Base-by-base conservation (phyloP, 2,329 filamentous ascomycete genomes). In the Mycosphaerelloides madeirae region DNA sequence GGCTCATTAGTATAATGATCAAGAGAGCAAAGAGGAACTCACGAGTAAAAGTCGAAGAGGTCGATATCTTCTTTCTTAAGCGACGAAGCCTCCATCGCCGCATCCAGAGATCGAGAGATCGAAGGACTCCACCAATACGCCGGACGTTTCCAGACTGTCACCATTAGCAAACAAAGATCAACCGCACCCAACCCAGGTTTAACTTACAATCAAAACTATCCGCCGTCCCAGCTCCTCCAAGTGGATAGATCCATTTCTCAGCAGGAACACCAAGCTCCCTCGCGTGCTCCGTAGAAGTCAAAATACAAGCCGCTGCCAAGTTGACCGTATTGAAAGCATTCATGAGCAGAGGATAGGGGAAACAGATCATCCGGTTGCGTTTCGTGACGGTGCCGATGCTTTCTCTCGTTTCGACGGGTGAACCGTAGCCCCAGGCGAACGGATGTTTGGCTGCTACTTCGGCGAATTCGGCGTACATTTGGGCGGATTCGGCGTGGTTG, bases 311-410 rank as follows among this genome's bases (percentile, higher is more conserved):
- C 0, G 72, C 77, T 2, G 81, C 75, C 12, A 85, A 65, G 48
- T 85, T 85, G 29, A 85, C 75, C 2, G 73, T 81, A 52, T 85
- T 85, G 65, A 84, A 85, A 0, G 82, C 81, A 55, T 85, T 85
- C 81, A 85, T 84, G 8, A 84, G 63, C 0, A 85, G 65, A 0
- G 81, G 80, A 63, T 85, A 85, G 12, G 83, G 82, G 38, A 73
- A 77, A 57, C 80, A 84, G 42, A 86, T 84, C 76, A 85, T 81
- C 14, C 82, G 68, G 54, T 85, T 85, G 51, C 68, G 75, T 56
- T 70, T 70, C 0, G 71, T 70, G 2, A 81, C 67, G 0, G 68
- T 76, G 1, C 70, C 72, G 52, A 85, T 84, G 0, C 60, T 64
- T 15, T 76, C 61, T n/a, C 70, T 66, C 1, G 69, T 72, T 31